Evolutionary conservation across 139 green algal species (phyloP).

Genomic region (Nannochloris sp.): DNA sequence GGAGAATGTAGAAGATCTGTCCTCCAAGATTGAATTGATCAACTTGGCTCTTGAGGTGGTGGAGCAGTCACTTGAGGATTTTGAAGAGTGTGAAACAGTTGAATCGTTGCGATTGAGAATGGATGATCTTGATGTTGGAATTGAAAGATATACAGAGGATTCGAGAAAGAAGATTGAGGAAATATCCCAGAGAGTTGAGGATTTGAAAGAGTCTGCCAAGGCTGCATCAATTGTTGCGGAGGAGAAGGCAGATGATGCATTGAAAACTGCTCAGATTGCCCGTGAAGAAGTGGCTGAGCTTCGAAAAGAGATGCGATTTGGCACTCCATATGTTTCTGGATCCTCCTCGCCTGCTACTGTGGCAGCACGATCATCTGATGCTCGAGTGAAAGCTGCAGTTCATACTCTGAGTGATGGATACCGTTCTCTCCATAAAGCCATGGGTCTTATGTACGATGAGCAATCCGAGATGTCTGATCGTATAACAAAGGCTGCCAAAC

Average conservation of each 20-base stretch:
- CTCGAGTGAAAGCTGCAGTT: constrained; percentile 4
- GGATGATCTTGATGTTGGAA: constrained; percentile 5
- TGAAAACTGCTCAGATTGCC: background rate
- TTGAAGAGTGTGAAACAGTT: constrained; percentile 3
- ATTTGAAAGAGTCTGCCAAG: too few relatives aligned
- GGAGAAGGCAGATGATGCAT: background rate
- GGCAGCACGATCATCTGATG: background rate
- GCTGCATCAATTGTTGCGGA: background rate
- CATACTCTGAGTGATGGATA: constrained; percentile 11
- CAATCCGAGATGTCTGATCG: constrained; percentile 2
- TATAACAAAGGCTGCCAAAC: background rate
- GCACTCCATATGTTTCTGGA: background rate
- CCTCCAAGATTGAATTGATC: background rate
- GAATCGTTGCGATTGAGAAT: background rate
- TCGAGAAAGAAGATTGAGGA: background rate
- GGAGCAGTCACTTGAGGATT: constrained; percentile 7
- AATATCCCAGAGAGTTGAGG: background rate
- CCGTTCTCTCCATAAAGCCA: constrained; percentile 5
- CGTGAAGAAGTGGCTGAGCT: background rate
- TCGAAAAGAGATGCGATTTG: background rate
- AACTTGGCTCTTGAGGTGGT: constrained; percentile 6
- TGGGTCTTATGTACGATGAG: constrained; percentile 9
- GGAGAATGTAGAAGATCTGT: background rate
- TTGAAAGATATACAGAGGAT: background rate
- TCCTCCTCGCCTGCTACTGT: background rate